phyloP scores from a whole-genome alignment of 495 filamentous ascomycete genomes.

The Lasiosphaeriaceae sp. region DNA sequence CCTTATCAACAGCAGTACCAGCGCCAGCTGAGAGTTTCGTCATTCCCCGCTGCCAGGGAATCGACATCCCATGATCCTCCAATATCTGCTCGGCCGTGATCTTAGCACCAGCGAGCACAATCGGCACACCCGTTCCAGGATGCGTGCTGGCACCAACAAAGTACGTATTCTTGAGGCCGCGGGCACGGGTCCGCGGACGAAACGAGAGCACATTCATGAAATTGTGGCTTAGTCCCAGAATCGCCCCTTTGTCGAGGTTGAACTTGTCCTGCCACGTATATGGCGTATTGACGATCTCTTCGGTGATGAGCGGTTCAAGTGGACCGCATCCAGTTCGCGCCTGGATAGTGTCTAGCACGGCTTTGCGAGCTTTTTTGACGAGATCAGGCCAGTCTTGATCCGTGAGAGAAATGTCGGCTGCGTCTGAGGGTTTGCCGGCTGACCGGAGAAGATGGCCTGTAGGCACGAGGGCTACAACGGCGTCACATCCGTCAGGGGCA shows the following conservation, averaged over 20 bases:
- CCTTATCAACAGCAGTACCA: neutral
- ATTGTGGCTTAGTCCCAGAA: slow-evolving; percentile 61
- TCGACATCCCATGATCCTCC: slow-evolving; percentile 30
- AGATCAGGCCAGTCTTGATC: slow-evolving; percentile 56
- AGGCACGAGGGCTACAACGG: slow-evolving; percentile 62
- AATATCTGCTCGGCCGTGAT: slow-evolving; percentile 57
- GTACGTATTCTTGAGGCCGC: slow-evolving; percentile 45
- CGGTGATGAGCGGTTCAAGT: slow-evolving; percentile 43
- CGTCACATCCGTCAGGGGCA: slow-evolving; percentile 57
- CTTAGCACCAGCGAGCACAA: slow-evolving; percentile 60
- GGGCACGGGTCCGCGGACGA: slow-evolving; percentile 54
- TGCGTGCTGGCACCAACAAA: slow-evolving; percentile 71
- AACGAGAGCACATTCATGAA: slow-evolving; percentile 71
- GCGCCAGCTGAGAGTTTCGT: neutral
- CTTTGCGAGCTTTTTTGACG: slow-evolving; percentile 46
- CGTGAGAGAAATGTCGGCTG: slow-evolving; percentile 27
- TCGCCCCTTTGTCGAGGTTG: slow-evolving; percentile 68
- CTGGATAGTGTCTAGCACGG: slow-evolving; percentile 52
- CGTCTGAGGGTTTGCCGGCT: neutral
- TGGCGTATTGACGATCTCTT: slow-evolving; percentile 61
- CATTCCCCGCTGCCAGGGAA: slow-evolving; percentile 38
- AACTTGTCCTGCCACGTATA: slow-evolving; percentile 56
- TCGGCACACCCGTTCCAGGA: slow-evolving; percentile 69
- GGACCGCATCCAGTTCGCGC: slow-evolving; percentile 47
- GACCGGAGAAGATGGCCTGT: slow-evolving; percentile 53